Evolutionary conservation across 495 filamentous ascomycete species (phyloP).

Genomic region (Podospora pseudopauciseta): DNA sequence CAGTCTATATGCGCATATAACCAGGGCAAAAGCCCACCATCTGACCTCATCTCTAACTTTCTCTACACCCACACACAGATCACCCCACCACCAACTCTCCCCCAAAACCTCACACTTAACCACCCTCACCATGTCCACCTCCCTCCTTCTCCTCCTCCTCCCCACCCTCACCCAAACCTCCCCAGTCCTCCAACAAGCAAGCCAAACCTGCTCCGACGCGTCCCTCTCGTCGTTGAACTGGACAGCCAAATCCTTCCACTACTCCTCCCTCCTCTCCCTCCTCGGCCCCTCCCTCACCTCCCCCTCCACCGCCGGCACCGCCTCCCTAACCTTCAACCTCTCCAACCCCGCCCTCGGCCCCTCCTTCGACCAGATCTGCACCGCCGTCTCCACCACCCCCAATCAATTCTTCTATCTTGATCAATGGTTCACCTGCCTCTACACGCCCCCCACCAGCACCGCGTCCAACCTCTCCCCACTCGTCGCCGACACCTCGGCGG

Average conservation of each 20-base stretch:
- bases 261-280: conserved; percentile 13
- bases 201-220: conserved; percentile 6
- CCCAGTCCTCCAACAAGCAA: neutral
- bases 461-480: neutral
- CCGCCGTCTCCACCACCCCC: conserved; percentile 31
- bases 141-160: neutral
- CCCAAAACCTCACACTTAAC: neutral
- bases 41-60: neutral
- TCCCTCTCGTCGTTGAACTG: conserved; percentile 11
- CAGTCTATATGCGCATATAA: neutral
- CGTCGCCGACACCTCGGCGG: conserved; percentile 5
- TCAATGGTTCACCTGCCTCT: conserved; percentile 32
- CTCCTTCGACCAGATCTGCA: conserved; percentile 28
- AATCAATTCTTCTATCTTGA: conserved; percentile 44
- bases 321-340: conserved; percentile 18
- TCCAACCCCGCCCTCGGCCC: conserved; percentile 18
- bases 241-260: conserved; percentile 17
- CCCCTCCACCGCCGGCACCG: conserved; percentile 11
- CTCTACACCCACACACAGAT: neutral
- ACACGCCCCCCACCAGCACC: neutral
- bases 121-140: neutral
- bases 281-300: neutral
- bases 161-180: neutral
- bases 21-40: neutral
- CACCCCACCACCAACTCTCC: neutral